Percentiles rank a stretch among this genome's conserved stretches.
phyloP scores from a whole-genome alignment of 768 basidiomycete genomes.

The Hydnum rufescens region DNA sequence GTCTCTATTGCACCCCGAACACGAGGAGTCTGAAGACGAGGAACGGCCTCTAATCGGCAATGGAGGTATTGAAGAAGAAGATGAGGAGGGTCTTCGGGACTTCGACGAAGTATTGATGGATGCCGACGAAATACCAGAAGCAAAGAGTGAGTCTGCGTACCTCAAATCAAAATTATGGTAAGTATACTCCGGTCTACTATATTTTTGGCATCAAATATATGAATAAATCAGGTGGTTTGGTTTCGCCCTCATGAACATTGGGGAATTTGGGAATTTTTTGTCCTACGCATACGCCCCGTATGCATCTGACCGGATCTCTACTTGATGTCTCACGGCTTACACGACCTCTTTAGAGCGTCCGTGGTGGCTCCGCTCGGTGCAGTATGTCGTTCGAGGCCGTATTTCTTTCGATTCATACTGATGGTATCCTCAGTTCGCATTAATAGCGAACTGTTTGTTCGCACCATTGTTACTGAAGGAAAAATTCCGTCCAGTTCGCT shows the following conservation, averaged over 20 bases:
- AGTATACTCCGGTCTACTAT: slow-evolving; percentile 11
- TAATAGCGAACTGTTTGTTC: slow-evolving; percentile 91
- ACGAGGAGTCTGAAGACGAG: neutral
- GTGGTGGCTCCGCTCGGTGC: slow-evolving; percentile 91
- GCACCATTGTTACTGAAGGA: slow-evolving; percentile 73
- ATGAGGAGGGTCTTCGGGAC: neutral
- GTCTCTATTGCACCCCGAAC: neutral
- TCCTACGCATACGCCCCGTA: slow-evolving; percentile 71
- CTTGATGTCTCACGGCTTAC: neutral
- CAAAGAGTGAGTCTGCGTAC: slow-evolving; percentile 44
- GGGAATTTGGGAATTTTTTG: slow-evolving; percentile 79
- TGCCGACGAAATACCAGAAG: neutral
- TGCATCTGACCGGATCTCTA: neutral
- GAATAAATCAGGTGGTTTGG: slow-evolving; percentile 51
- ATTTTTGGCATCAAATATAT: neutral
- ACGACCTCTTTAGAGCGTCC: slow-evolving; percentile 28
- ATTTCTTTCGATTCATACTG: neutral
- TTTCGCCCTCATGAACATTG: slow-evolving; percentile 73
- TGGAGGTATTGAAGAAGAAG: neutral
- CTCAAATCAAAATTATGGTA: slow-evolving; percentile 72
- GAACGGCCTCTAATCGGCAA: neutral
- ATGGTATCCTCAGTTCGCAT: slow-evolving; percentile 41
- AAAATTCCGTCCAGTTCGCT: slow-evolving; percentile 50
- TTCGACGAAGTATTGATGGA: too few species aligned
- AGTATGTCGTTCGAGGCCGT: slow-evolving; percentile 22